These are phyloP conservation scores for Yamadazyma buinensis DNA, from an alignment of 1,139 yeast genomes.

Conservation along the genomic window DNA sequence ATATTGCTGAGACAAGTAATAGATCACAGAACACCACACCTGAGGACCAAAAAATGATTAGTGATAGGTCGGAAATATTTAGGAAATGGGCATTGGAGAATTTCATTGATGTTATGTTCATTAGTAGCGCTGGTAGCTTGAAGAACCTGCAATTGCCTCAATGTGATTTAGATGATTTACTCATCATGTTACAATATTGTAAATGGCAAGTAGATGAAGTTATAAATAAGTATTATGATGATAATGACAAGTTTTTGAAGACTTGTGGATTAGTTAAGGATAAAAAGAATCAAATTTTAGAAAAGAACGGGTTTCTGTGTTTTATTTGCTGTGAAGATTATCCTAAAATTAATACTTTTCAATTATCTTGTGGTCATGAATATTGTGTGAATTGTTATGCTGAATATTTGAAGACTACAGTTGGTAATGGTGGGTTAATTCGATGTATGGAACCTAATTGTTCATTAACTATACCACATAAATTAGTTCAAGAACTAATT, in stretches of 20 bases:
- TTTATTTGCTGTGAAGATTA: conserved; percentile 66
- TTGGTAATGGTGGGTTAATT: conserved; percentile 54
- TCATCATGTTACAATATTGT: conserved; percentile 53
- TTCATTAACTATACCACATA: conserved; percentile 31
- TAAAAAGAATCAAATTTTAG: conserved; percentile 15
- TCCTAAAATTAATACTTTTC: conserved; percentile 38
- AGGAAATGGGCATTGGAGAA: conserved; percentile 27
- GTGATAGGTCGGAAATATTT: conserved; percentile 9
- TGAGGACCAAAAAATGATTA: conserved; percentile 1
- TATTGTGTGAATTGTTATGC: conserved; percentile 68
- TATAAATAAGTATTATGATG: conserved; percentile 62
- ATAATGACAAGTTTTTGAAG: conserved; percentile 39
- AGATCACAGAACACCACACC: conserved; percentile 2
- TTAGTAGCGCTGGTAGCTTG: conserved; percentile 17
- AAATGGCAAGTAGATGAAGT: conserved; percentile 76
- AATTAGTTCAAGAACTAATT: conserved; percentile 11
- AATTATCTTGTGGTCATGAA: conserved; percentile 64
- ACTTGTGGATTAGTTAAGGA: conserved; percentile 44
- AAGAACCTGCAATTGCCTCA: conserved; percentile 25
- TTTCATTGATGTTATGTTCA: conserved; percentile 20
- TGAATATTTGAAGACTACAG: conserved; percentile 50
- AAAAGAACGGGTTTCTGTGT: conserved; percentile 43
- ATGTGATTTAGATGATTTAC: conserved; percentile 39
- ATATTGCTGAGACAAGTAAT: conserved; percentile 12
- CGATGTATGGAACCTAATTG: conserved; percentile 58